phyloP scores from a whole-genome alignment of 1,139 yeast genomes.

The Lodderomyces margitis region DNA sequence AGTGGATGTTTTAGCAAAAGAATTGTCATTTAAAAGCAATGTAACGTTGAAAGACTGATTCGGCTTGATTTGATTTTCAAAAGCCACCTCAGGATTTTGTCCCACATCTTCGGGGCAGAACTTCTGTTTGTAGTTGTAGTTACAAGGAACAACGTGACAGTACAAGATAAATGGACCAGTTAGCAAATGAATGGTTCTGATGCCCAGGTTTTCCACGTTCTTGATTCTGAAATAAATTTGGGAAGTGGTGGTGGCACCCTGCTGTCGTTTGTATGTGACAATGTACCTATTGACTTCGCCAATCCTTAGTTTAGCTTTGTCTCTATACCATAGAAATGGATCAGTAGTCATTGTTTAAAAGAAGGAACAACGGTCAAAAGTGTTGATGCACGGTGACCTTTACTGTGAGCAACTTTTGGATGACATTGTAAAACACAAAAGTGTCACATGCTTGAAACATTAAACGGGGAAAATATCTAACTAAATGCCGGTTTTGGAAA shows the following conservation, averaged over 20 bases:
- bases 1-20: constrained; percentile 19
- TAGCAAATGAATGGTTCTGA: constrained; percentile 53
- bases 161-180: constrained; percentile 63
- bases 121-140: constrained; percentile 36
- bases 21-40: constrained; percentile 48
- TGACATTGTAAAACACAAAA: not conserved
- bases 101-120: constrained; percentile 28
- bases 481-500: too few species aligned
- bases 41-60: constrained; percentile 56
- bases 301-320: constrained; percentile 31
- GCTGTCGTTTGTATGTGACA: constrained; percentile 24
- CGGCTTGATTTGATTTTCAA: constrained; percentile 53
- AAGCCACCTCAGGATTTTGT: constrained; percentile 32
- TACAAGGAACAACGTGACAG: constrained; percentile 56
- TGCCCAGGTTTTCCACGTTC: constrained; percentile 48
- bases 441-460: not conserved
- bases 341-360: constrained; percentile 3
- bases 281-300: constrained; percentile 42
- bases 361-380: not conserved
- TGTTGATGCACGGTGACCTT: not conserved
- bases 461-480: too few species aligned
- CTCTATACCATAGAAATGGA: constrained; percentile 41
- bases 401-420: not conserved
- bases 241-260: constrained; percentile 14
- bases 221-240: constrained; percentile 43